Conservation (phyloP, 345 rosid species). For the Laguncularia racemosa region DNA sequence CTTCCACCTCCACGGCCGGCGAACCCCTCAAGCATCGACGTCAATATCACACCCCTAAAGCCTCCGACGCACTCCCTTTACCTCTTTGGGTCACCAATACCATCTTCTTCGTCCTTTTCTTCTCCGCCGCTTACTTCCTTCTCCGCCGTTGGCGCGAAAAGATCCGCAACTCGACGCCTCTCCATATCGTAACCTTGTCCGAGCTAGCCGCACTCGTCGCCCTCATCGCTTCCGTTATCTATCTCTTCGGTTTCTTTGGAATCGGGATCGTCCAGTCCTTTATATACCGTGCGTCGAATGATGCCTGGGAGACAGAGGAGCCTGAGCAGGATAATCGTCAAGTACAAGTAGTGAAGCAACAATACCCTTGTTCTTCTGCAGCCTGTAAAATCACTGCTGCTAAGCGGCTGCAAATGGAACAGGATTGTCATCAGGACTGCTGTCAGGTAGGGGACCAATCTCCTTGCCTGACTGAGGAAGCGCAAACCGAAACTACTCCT, state of each 20-base stretch:
- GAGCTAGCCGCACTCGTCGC: conserved; percentile 31
- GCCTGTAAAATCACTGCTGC: too few species aligned
- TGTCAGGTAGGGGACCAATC: too few species aligned
- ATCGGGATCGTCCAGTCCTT: conserved; percentile 81
- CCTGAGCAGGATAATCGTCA: conserved; percentile 8
- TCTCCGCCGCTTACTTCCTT: conserved; percentile 43
- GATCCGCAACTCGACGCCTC: conserved; percentile 52
- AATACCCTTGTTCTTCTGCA: too few species aligned
- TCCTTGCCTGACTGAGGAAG: not conserved
- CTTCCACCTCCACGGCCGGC: not conserved
- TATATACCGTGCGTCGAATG: conserved; percentile 40
- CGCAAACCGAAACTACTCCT: conserved; percentile 13
- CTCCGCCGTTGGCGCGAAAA: conserved; percentile 45
- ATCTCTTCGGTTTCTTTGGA: conserved; percentile 75
- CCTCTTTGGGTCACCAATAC: conserved; percentile 38
- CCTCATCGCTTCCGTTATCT: conserved; percentile 63
- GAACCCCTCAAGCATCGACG: too few species aligned
- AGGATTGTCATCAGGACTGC: too few species aligned
- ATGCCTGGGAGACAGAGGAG: conserved; percentile 48
- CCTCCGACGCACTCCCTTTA: conserved; percentile 41
- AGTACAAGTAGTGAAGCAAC: too few species aligned
- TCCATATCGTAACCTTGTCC: conserved; percentile 45
- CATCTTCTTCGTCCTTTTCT: conserved; percentile 39
- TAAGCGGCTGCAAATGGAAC: too few species aligned
- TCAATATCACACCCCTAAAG: conserved; percentile 6